Base-by-base conservation (phyloP, 805 yeast genomes). In the Candida xiaguanensis region DNA sequence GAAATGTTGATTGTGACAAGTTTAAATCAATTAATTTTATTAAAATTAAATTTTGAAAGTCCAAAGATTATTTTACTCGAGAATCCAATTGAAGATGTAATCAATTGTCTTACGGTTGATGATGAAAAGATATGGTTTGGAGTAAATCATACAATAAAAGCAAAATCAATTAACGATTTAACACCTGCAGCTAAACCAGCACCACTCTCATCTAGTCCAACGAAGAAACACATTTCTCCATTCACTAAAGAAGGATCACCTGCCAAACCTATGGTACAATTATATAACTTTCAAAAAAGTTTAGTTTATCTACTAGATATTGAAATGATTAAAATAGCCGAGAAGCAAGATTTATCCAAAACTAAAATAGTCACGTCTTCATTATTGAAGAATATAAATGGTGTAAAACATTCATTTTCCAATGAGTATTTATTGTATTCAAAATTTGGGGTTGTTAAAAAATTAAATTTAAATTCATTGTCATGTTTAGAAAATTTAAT, bases 401-500 rank as follows among this genome's bases (percentile, higher is more conserved):
- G 43, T 1, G 47, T 67, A 8, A 73, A 70, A 44, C 43, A 49
- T 8, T 53, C 68, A 17, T 41, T 20, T 19, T 58, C 55, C 36
- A 59, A 53, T 1, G 57, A 62, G 4, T 34, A 68, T 2, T 28
- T 73, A 0, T 48, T 63, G 11, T 75, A 69, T 67, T 72, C 79
- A 0, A 63, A 59, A 29, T 53, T 51, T 23, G 81, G 80, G 0
- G 41, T 42, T 0, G 47, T 74, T 9, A 70, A 67, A 36, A 46
- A 38, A 16, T 41, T 70, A 4, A 38, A 48, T 7, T 41, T 42
- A 4, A 51, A 49, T 8, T 20, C 16, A 8, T 42, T 25, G 31
- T 41, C 14, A 34, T 40, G 24, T 25, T 43, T 42, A 38, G 37
- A 39, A 13, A 32, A 31, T 5, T 35, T 35, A 16, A 41, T 44